Evolutionary conservation across 345 rosid species (phyloP).

Genomic region (Hevea brasiliensis): DNA sequence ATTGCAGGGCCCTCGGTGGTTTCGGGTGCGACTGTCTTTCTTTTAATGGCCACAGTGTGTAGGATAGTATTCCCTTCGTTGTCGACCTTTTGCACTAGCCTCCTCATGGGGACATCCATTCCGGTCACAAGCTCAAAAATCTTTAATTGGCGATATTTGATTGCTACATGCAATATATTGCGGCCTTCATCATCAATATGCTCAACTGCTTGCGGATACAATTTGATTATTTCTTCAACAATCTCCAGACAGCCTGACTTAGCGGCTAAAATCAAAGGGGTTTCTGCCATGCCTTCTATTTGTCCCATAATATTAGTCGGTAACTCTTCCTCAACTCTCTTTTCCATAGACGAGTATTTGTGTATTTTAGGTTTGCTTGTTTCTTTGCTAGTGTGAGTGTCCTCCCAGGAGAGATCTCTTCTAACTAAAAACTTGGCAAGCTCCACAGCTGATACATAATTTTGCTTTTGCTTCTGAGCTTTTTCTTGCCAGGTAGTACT

Average conservation of each 20-base stretch:
- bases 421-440: conserved; percentile 12
- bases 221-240: conserved; percentile 3
- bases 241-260: conserved; percentile 11
- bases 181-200: conserved; percentile 17
- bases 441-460: background rate
- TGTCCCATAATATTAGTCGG: background rate
- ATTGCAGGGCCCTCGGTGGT: conserved; percentile 17
- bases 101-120: conserved; percentile 10
- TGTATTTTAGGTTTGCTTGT: background rate
- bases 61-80: background rate
- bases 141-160: conserved; percentile 14
- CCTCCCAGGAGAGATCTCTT: conserved; percentile 7
- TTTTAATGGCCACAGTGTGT: background rate
- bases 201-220: conserved; percentile 23
- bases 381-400: background rate
- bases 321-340: background rate
- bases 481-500: background rate
- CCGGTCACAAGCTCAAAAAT: conserved; percentile 11
- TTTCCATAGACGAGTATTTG: background rate
- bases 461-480: background rate
- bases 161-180: conserved; percentile 27
- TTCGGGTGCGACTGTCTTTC: background rate
- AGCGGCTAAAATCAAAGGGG: conserved; percentile 23
- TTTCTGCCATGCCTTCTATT: background rate
- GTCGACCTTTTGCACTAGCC: background rate